Evolutionary conservation across 2,329 filamentous ascomycete genomes (phyloP).

Genomic region (Emmonsiellopsis sp.): DNA sequence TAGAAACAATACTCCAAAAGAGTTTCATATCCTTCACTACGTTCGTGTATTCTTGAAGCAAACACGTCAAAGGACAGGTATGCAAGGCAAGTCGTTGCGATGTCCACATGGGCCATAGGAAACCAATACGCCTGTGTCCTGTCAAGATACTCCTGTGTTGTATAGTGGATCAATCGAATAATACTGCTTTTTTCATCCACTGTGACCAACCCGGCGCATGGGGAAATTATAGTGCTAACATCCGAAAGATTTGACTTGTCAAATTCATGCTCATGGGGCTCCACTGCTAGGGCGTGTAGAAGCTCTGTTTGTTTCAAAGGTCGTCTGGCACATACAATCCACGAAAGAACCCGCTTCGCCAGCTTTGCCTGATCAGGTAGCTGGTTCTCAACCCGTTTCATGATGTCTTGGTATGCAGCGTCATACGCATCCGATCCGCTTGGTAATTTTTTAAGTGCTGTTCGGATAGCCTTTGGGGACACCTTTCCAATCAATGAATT

Average conservation of each 20-base stretch:
- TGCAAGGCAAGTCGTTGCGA: conserved; percentile 23
- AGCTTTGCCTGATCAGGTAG: conserved; percentile 8
- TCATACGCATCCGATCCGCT: conserved; percentile 10
- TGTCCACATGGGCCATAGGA: conserved; percentile 17
- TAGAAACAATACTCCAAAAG: too few species aligned
- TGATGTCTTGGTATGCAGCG: conserved; percentile 15
- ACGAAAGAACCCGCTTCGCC: not conserved
- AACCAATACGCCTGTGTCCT: conserved; percentile 21
- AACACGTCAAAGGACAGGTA: conserved; percentile 26
- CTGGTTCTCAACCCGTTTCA: conserved; percentile 16
- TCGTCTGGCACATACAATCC: not conserved
- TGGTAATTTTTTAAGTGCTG: conserved; percentile 13
- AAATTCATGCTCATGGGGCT: conserved; percentile 10
- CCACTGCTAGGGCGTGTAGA: conserved; percentile 15
- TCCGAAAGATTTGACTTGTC: conserved; percentile 2
- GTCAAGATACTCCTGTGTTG: conserved; percentile 38
- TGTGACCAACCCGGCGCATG: conserved; percentile 35
- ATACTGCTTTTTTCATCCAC: conserved; percentile 30
- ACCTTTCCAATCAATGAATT: not conserved
- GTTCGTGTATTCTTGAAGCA: too few species aligned
- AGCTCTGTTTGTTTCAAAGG: conserved; percentile 15
- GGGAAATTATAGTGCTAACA: conserved; percentile 20
- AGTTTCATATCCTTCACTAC: too few species aligned
- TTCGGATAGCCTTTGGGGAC: not conserved
- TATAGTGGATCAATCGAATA: conserved; percentile 38